Evolutionary conservation across 257 asterid genomes (phyloP).

Genomic region (Ballota nigra): DNA sequence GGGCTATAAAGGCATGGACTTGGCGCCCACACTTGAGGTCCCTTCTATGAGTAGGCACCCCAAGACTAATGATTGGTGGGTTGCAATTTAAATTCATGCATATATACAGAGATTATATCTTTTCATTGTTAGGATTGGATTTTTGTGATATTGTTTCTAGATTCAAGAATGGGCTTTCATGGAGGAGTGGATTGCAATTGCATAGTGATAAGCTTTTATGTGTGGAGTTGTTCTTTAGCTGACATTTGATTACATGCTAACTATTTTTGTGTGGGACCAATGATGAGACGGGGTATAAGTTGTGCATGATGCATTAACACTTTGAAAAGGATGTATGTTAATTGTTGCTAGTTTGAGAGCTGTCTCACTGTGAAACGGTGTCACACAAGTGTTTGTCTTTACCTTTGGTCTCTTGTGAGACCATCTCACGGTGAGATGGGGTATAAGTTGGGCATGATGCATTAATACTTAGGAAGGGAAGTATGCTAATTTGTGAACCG

Average conservation of each 20-base stretch:
- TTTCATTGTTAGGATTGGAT: slow-evolving; percentile 4
- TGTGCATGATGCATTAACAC: no score
- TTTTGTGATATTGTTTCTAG: not conserved
- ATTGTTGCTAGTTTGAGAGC: no score
- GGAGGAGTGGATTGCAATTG: not conserved
- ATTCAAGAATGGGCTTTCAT: not conserved
- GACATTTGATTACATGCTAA: not conserved
- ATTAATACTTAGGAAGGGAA: no score
- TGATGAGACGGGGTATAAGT: no score
- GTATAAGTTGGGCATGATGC: no score
- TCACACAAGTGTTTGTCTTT: no score
- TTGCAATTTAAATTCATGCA: not conserved
- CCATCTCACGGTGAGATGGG: no score
- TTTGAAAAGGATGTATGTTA: no score
- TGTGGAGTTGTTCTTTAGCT: not conserved
- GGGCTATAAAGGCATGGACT: slow-evolving; percentile 72
- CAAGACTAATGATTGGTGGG: slow-evolving; percentile 87
- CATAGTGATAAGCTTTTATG: not conserved
- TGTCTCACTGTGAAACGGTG: no score
- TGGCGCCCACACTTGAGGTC: slow-evolving; percentile 93
- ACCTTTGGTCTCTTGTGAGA: no score
- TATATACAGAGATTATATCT: not conserved
- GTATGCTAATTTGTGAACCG: no score
- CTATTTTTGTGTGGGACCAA: no score
- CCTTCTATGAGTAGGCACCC: slow-evolving; percentile 88